These are phyloP conservation scores for Sporothrix brasiliensis DNA, from an alignment of 2,329 filamentous ascomycete genomes.

Conservation along the genomic window DNA sequence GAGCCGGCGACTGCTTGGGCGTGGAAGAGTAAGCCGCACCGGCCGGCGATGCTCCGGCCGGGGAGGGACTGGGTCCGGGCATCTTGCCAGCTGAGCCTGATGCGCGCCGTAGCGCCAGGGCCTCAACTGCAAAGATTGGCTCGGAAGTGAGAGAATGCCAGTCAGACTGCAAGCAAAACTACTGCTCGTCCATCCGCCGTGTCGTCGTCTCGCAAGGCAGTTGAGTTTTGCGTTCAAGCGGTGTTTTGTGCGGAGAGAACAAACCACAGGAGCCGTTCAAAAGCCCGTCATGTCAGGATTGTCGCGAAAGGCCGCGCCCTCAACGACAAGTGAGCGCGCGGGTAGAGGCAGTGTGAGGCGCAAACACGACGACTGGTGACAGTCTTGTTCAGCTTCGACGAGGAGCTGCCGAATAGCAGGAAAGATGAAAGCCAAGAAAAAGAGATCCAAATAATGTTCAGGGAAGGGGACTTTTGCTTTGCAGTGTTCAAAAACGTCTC, in stretches of 20 bases:
- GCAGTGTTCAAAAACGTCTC: neutral
- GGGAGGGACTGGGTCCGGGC: neutral
- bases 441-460: too few relatives aligned
- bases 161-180: conserved; percentile 26
- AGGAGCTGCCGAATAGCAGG: neutral
- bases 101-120: neutral
- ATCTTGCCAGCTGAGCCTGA: neutral
- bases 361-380: neutral
- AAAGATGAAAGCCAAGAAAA: neutral
- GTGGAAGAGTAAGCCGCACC: neutral
- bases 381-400: neutral
- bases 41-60: neutral
- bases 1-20: neutral
- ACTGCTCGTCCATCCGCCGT: conserved; percentile 21
- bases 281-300: neutral
- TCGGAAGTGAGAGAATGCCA: neutral
- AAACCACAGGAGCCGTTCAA: neutral
- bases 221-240: neutral
- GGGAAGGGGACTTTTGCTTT: neutral
- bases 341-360: neutral
- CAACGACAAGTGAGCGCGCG: neutral
- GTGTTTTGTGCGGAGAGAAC: neutral
- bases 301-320: neutral
- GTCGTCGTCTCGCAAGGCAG: neutral
- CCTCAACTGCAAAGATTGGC: neutral